phyloP scores from a whole-genome alignment of 2,329 filamentous ascomycete species.

The Penicillium italicum region DNA sequence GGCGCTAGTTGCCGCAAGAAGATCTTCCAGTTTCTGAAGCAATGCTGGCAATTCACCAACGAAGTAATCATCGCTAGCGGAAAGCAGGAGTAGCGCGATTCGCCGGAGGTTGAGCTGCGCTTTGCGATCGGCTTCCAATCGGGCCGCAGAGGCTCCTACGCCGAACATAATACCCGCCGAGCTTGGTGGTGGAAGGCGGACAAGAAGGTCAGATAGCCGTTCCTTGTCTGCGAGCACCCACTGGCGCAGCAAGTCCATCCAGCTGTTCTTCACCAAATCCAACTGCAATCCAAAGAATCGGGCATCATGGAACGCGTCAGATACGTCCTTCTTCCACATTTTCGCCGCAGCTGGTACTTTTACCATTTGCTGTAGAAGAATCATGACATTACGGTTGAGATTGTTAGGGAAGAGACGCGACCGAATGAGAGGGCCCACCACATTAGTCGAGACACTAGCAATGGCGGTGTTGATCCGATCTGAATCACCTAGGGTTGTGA shows the following conservation, averaged over 20 bases:
- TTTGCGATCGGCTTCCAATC: slow-evolving; percentile 90
- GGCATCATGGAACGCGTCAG: slow-evolving; percentile 85
- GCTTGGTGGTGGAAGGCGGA: slow-evolving; percentile 75
- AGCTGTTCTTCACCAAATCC: slow-evolving; percentile 64
- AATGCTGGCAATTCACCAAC: slow-evolving; percentile 70
- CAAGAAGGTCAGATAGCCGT: slow-evolving; percentile 73
- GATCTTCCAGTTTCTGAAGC: slow-evolving; percentile 79
- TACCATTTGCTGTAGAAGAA: slow-evolving; percentile 71
- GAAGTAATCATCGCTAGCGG: slow-evolving; percentile 73
- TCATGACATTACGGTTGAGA: slow-evolving; percentile 66
- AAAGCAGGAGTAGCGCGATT: slow-evolving; percentile 73
- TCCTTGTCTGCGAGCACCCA: slow-evolving; percentile 87
- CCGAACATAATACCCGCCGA: slow-evolving; percentile 97
- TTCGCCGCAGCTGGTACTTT: slow-evolving; percentile 78
- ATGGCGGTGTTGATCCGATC: slow-evolving; percentile 79
- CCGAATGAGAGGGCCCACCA: slow-evolving; percentile 76
- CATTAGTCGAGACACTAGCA: slow-evolving; percentile 74
- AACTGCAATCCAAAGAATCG: slow-evolving; percentile 75
- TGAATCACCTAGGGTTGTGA: slow-evolving; percentile 77
- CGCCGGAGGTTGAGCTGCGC: slow-evolving; percentile 86
- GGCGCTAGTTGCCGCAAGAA: slow-evolving; percentile 75
- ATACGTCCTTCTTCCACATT: slow-evolving; percentile 86
- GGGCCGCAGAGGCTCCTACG: slow-evolving; percentile 89
- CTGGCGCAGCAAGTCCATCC: slow-evolving; percentile 79
- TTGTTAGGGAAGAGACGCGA: slow-evolving; percentile 85